Base-by-base conservation (phyloP, 2,329 filamentous ascomycete species). In the Alternaria atra region DNA sequence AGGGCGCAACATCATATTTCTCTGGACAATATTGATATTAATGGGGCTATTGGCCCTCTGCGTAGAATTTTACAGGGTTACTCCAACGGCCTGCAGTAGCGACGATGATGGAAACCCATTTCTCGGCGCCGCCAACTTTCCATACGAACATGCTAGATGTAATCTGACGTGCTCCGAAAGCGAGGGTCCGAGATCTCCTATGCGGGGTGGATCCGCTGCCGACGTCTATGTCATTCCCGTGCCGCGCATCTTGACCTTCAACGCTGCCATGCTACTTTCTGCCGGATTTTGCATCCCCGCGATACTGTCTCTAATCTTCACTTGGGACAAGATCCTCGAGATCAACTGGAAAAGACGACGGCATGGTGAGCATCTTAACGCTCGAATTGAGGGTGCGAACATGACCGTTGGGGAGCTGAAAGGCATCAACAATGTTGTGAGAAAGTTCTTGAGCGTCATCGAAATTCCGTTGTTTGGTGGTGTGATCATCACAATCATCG, bases 211-310 rank as follows among this genome's bases (percentile, higher is more conserved):
- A 3, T 80, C 87, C 0, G 84, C 85, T 0, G 84, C 86, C 66
- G 84, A 90, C 48, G 87, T 90, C 17, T 89, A 87, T 51, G 84
- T 90, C 3, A 84, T 91, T 25, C 87, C 87, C 0, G 83, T 82
- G 1, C 89, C 89, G 0, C 65, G 78, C 4, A 79, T 73, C 10
- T 77, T 91, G 25, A 85, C 84, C 0, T 90, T 90, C 69, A 84
- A 84, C 47, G 83, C 87, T 0, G 86, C 81, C 0, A 89, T 86
- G 8, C 81, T 91, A 2, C 78, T 91, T 1, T 84, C 87, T 0
- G 87, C 88, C 2, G 89, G 85, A 2, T 90, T 87, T 61, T 90
- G 87, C 59, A 84, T 91, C 3, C 87, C 88, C 0, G 86, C 88
- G 1, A 84, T 90, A 9, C 75, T 91, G 0, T 88, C 86, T 8